Conservation (phyloP, 176 grass and related monocot genomes). For the Neostapfia colusana region DNA sequence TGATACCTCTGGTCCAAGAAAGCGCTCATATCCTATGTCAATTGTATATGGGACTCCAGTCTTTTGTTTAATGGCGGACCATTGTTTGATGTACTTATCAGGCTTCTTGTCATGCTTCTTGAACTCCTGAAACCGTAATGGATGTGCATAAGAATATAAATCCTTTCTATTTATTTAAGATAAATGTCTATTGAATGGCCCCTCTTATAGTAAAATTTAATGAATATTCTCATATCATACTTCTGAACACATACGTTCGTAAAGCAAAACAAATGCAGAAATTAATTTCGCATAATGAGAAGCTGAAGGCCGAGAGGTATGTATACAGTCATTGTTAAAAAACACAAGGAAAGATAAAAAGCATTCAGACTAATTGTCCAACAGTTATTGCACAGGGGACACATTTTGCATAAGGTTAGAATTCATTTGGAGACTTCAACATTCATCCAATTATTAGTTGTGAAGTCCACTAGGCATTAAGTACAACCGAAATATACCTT, state of each 20-base stretch:
- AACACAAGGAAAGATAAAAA: slow-evolving; percentile 22
- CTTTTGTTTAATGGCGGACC: slow-evolving; percentile 79
- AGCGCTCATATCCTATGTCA: slow-evolving; percentile 96
- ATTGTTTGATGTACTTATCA: slow-evolving; percentile 88
- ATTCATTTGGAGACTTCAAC: slow-evolving; percentile 18
- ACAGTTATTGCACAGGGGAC: slow-evolving; percentile 17
- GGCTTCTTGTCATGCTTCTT: slow-evolving; percentile 87
- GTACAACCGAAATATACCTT: slow-evolving; percentile 57
- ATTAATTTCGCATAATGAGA: slow-evolving; percentile 17
- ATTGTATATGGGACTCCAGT: slow-evolving; percentile 85
- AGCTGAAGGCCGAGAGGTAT: slow-evolving; percentile 13
- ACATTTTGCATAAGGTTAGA: not conserved
- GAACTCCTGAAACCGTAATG: slow-evolving; percentile 70
- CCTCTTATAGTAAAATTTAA: slow-evolving; percentile 2
- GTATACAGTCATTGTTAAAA: not conserved
- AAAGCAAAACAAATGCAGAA: not conserved
- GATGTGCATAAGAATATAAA: slow-evolving; percentile 22
- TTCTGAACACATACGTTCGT: slow-evolving; percentile 23
- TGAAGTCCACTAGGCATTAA: slow-evolving; percentile 6
- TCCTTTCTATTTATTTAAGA: slow-evolving; percentile 8
- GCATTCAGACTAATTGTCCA: slow-evolving; percentile 12
- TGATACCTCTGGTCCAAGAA: slow-evolving; percentile 96
- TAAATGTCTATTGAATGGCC: not conserved
- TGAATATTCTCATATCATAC: slow-evolving; percentile 21
- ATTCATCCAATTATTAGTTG: slow-evolving; percentile 15